Base-by-base conservation (phyloP, 108 stramenopile genomes). In the Nitzschia sp. region DNA sequence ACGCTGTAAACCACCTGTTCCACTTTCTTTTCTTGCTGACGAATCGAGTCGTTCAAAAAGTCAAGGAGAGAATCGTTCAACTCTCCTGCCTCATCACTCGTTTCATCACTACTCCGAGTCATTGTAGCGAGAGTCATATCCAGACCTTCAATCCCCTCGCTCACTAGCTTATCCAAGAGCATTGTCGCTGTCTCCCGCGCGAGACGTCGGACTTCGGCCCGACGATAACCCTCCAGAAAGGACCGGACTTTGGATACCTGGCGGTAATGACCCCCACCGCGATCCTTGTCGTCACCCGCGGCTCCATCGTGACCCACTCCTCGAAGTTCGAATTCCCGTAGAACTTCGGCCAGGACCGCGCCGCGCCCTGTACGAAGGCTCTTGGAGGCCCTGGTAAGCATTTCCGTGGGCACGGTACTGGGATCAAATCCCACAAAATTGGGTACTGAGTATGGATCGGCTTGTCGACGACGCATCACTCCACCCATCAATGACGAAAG, bases 241-340 rank as follows among this genome's bases (percentile, higher is more conserved):
- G 86, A 83, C 19, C 89, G 71, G 13, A 95, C 89, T 36, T 90
- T 89, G 48, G 80, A 70, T 23, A 92, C 91, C 66, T 89, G 86
- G 23, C 71, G 72, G 62, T 92, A 95, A 62, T 95, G 91, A 28
- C 93, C 93, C 24, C 93, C 93, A 9, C 93, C 93, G 55, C 88
- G 80, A 11, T 77, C 64, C 46, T 45, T 64, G 66, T 92, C 78
- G 64, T 92, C 91, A 0, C 85, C 91, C 35, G 82, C 82, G 71
- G 81, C 80, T 0, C 94, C 94, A 80, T 95, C 94, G 60, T 89
- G 77, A 3, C 94, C 94, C 48, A 95, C 86, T 9, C 88, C 94
- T 42, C 87, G 84, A 2, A 92, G 47, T 55, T 95, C 94, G 28
- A 75, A 89, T 46, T 95, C 87, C 33, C 80, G 78, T 58, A 90